These are phyloP conservation scores for Fusarium mexicanum DNA, from an alignment of 2,329 filamentous ascomycete species.

Conservation along the genomic window DNA sequence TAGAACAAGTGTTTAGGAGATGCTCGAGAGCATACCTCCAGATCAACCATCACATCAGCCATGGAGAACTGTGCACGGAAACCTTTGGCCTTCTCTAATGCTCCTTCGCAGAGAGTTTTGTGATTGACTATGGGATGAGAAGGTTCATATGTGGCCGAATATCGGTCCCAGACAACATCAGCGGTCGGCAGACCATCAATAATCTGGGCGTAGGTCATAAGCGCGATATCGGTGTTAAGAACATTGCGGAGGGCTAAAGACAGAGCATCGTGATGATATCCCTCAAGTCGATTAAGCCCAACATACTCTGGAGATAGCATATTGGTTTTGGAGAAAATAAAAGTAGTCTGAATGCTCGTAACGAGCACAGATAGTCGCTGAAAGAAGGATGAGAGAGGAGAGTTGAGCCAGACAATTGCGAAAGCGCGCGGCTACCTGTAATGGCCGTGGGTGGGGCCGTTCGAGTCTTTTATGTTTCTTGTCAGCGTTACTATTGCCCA, in stretches of 20 bases:
- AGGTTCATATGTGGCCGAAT: background rate
- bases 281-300: background rate
- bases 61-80: too few species aligned
- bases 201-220: conserved; percentile 26
- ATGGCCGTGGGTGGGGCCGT: background rate
- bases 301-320: background rate
- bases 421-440: background rate
- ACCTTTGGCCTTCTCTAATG: background rate
- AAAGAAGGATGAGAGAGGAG: background rate
- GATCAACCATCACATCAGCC: too few species aligned
- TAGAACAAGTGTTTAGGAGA: too few species aligned
- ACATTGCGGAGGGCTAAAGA: background rate
- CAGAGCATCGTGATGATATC: background rate
- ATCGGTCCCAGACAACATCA: background rate
- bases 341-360: background rate
- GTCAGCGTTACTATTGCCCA: too few species aligned
- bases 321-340: background rate
- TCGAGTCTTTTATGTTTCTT: too few species aligned
- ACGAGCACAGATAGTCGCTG: background rate
- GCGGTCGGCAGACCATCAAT: conserved; percentile 14
- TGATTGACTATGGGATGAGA: background rate
- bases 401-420: background rate
- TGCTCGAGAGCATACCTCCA: too few species aligned
- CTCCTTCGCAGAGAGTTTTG: background rate
- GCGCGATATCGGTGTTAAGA: conserved; percentile 3